These are phyloP conservation scores for Aspergillus olivimuriae DNA, from an alignment of 495 filamentous ascomycete genomes.

Conservation along the genomic window DNA sequence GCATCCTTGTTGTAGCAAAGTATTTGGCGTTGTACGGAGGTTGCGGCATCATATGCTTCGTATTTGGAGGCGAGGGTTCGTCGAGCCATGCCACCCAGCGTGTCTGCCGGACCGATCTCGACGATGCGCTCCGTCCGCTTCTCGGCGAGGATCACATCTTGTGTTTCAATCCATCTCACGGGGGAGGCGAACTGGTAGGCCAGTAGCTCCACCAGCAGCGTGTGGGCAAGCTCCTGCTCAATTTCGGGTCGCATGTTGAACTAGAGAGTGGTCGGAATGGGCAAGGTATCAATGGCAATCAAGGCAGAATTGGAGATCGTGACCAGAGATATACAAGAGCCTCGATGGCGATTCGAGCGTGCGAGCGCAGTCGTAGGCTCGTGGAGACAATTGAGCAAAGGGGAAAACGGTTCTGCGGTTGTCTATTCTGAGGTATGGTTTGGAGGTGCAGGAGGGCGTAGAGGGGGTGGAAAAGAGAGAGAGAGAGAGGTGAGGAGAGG, in stretches of 20 bases:
- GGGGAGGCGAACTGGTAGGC: constrained; percentile 99
- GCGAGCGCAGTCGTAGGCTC: too few species aligned
- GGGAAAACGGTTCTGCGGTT: too few species aligned
- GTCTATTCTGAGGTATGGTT: too few species aligned
- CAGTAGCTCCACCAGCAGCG: constrained; percentile 93
- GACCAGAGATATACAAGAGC: too few species aligned
- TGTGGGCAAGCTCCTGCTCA: constrained; percentile 97
- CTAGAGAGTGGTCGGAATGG: too few species aligned
- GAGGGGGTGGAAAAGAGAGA: too few species aligned
- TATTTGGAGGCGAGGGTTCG: constrained; percentile 95
- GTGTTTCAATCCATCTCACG: constrained; percentile 98
- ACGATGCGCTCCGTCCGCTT: constrained; percentile 95
- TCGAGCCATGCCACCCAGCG: constrained; percentile 96
- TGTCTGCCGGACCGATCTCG: constrained; percentile 95
- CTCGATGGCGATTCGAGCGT: too few species aligned
- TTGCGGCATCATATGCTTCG: constrained; percentile 96
- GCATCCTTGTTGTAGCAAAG: constrained; percentile 99
- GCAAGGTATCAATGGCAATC: too few species aligned
- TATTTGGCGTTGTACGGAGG: constrained; percentile 92
- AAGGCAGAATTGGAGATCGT: too few species aligned
- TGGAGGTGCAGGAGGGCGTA: too few species aligned
- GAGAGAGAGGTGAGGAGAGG: too few species aligned
- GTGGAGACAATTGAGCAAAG: too few species aligned
- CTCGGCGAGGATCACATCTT: constrained; percentile 97
- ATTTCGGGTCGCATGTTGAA: constrained; percentile 95